phyloP scores from a whole-genome alignment of 345 rosid genomes.

The Rhizophora apiculata region DNA sequence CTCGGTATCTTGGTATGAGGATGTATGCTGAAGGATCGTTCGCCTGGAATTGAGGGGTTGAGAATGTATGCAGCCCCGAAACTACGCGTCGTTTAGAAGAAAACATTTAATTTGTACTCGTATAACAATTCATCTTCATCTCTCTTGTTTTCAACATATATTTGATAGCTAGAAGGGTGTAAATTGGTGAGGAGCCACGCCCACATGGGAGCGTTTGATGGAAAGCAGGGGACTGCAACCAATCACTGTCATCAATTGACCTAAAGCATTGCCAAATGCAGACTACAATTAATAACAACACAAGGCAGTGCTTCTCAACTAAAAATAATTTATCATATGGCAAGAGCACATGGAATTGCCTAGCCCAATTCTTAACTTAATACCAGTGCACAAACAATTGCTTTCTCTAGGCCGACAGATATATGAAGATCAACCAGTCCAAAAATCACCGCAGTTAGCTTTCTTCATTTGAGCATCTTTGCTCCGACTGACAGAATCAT shows the following conservation, averaged over 20 bases:
- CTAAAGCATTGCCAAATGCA: not conserved
- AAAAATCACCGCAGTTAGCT: conserved; percentile 19
- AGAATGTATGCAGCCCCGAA: too few species aligned
- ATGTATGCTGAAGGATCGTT: too few species aligned
- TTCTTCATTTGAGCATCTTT: conserved; percentile 24
- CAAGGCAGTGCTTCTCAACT: not conserved
- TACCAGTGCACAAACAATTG: not conserved
- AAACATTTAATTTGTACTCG: too few species aligned
- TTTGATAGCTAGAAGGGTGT: too few species aligned
- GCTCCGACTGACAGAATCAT: conserved; percentile 21
- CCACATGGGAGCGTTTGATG: too few species aligned
- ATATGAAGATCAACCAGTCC: conserved; percentile 13
- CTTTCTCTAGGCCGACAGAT: not conserved
- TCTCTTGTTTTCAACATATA: too few species aligned
- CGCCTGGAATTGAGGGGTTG: too few species aligned
- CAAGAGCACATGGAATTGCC: not conserved
- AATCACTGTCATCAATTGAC: not conserved
- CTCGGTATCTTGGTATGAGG: too few species aligned
- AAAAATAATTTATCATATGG: not conserved
- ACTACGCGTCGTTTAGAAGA: too few species aligned
- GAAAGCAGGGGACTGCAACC: too few species aligned
- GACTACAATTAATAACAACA: conserved; percentile 24
- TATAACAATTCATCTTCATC: too few species aligned
- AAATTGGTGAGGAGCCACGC: too few species aligned
- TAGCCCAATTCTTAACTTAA: not conserved